phyloP scores from a whole-genome alignment of 129 eudicot genomes.

The Gnaphalium uliginosum region DNA sequence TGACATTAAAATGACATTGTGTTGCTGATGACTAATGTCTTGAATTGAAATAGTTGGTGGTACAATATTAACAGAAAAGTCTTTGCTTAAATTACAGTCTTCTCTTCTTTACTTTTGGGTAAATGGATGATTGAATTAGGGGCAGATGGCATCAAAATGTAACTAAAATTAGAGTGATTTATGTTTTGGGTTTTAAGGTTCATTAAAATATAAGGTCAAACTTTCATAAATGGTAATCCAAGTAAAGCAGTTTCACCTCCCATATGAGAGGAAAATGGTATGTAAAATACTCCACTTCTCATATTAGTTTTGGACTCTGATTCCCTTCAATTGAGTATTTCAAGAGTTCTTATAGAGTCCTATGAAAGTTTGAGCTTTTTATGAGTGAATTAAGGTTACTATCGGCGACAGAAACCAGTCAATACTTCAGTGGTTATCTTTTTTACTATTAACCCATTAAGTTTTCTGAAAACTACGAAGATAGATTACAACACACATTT shows the following conservation, averaged over 20 bases:
- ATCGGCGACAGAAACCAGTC: too few species aligned
- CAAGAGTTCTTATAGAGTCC: neutral
- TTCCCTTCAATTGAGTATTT: neutral
- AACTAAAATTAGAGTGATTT: neutral
- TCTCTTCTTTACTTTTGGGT: neutral
- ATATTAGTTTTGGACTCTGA: too few species aligned
- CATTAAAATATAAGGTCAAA: neutral
- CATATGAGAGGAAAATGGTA: too few species aligned
- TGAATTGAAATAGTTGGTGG: neutral
- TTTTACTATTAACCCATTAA: neutral
- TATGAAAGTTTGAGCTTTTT: neutral
- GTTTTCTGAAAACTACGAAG: neutral
- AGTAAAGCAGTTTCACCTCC: too few species aligned
- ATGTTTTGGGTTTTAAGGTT: neutral
- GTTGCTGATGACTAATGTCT: neutral
- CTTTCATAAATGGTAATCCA: too few species aligned
- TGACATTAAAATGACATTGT: slow-evolving; percentile 17
- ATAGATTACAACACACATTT: neutral
- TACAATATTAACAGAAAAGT: neutral
- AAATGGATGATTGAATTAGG: neutral
- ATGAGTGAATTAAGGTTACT: neutral
- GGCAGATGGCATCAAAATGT: neutral
- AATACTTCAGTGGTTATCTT: slow-evolving; percentile 5
- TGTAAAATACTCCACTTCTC: too few species aligned
- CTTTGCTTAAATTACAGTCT: neutral